Base-by-base conservation (phyloP, 768 basidiomycete species). In the Trametes cinnabarina region DNA sequence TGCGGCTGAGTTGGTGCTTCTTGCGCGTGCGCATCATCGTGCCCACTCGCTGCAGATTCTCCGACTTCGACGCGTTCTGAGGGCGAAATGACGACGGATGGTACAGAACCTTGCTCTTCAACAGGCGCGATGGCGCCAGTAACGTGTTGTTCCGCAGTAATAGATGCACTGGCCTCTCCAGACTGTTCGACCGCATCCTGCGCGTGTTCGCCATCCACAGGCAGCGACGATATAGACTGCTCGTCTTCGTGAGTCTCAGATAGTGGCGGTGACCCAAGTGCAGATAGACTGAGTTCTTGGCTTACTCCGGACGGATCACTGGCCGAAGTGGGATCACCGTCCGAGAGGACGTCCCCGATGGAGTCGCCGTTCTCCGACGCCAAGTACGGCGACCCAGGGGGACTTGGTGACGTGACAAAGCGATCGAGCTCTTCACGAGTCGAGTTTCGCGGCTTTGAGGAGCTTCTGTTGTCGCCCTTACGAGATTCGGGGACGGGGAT, bases 341-440 rank as follows among this genome's bases (percentile, higher is more conserved):
- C 53, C 19, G 58, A 63, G 28, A 56, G 44, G 1, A 57, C 48
- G 41, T 59, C 58, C 8, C 47, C 51, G 4, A 52, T 39, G 4
- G 28, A 26, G 23, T 57, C 41, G 10, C 51, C 51, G 34, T n/a
- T 49, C 41, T 44, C 32, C 52, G 66, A 56, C 55, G 41, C 23
- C 44, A 62, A 30, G 60, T 51, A 57, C n/a, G 61, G 57, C 14
- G 61, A 62, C n/a, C 41, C 50, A 1, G 60, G 60, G 2, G 64
- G 64, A 22, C 62, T 65, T 10, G 58, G 62, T 17, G 62, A 56
- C 17, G 61, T 57, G 14, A 43, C 54, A 32, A 37, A 60, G 44
- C 62, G 53, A 42, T 57, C 37, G 60, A 66, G 56, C 55, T 64
- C 40, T 55, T 66, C n/a, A 51, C 63, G 44, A 48, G 56, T 44